Percentiles rank a stretch among this genome's conserved stretches.
These are phyloP conservation scores for Candida sp. DNA, from an alignment of 1,139 yeast genomes.

Conservation along the genomic window DNA sequence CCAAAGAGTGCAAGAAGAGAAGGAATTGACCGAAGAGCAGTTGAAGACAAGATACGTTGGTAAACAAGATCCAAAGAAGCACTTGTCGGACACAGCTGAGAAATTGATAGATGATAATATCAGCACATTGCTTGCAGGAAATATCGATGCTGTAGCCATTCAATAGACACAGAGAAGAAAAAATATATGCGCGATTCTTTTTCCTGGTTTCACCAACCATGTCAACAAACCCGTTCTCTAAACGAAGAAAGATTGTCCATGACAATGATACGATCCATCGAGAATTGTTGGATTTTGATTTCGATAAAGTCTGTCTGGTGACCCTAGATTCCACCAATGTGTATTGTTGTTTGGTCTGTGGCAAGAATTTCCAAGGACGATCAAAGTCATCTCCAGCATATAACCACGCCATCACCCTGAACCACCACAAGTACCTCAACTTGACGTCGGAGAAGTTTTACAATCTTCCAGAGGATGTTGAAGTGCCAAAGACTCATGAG, in stretches of 20 bases:
- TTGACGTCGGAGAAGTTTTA: constrained; percentile 53
- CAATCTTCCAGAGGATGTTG: constrained; percentile 64
- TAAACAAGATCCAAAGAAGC: constrained; percentile 98
- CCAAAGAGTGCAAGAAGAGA: constrained; percentile 91
- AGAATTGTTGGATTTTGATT: constrained; percentile 67
- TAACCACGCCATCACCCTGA: constrained; percentile 61
- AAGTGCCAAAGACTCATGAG: constrained; percentile 24
- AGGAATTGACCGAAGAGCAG: constrained; percentile 86
- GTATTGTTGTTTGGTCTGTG: constrained; percentile 77
- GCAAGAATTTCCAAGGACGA: constrained; percentile 75
- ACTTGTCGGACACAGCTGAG: constrained; percentile 89
- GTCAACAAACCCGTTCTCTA: constrained; percentile 9
- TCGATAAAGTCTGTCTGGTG: constrained; percentile 67
- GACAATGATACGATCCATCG: constrained; percentile 54
- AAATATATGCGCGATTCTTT: background rate
- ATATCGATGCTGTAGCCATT: constrained; percentile 85
- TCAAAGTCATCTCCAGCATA: constrained; percentile 68
- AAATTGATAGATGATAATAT: constrained; percentile 87
- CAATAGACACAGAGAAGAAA: constrained; percentile 35
- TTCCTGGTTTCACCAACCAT: background rate
- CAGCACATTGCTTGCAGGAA: constrained; percentile 84
- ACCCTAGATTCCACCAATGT: constrained; percentile 64
- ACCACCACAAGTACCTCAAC: constrained; percentile 69
- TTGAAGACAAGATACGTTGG: constrained; percentile 97
- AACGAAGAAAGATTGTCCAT: constrained; percentile 6